These are phyloP conservation scores for Eremomyces bilateralis DNA, from an alignment of 495 filamentous ascomycete species.

Conservation along the genomic window DNA sequence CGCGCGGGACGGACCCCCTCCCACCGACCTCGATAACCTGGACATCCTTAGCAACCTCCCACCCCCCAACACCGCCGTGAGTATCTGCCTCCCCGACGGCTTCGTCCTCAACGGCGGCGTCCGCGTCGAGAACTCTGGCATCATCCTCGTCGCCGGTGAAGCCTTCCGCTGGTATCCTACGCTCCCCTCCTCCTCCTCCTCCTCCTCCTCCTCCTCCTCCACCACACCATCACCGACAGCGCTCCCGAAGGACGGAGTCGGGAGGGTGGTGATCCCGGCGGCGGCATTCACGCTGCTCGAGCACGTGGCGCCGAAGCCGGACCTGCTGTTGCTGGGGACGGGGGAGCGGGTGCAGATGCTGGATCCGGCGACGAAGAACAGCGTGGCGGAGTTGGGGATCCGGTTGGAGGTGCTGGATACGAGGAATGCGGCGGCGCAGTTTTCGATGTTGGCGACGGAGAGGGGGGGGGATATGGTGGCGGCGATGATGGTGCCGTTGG, in stretches of 20 bases:
- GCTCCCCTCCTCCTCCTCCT: constrained; percentile 14
- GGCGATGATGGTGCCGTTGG: constrained; percentile 72
- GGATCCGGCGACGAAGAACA: constrained; percentile 45
- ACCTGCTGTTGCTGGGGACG: constrained; percentile 72
- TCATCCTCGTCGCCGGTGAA: constrained; percentile 64
- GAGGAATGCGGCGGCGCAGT: constrained; percentile 76
- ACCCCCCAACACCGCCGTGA: constrained; percentile 59
- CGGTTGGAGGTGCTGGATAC: constrained; percentile 82
- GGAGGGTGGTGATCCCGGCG: constrained; percentile 36
- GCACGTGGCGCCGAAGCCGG: constrained; percentile 76
- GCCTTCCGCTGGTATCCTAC: constrained; percentile 78
- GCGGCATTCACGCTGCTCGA: constrained; percentile 59
- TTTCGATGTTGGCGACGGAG: constrained; percentile 40
- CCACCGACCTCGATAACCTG: constrained; percentile 56
- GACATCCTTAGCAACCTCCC: constrained; percentile 63
- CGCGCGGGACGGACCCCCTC: too few relatives aligned
- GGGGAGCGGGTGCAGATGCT: constrained; percentile 55
- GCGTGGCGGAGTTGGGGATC: constrained; percentile 60
- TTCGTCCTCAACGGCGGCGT: constrained; percentile 65
- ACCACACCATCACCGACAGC: too few relatives aligned
- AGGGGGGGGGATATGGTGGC: constrained; percentile 50
- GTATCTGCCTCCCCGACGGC: constrained; percentile 52
- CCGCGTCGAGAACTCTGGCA: constrained; percentile 39
- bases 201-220: too few relatives aligned
- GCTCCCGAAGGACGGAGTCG: constrained; percentile 13